Conservation (phyloP, 2,329 filamentous ascomycete species). For the Beauveria varroae region DNA sequence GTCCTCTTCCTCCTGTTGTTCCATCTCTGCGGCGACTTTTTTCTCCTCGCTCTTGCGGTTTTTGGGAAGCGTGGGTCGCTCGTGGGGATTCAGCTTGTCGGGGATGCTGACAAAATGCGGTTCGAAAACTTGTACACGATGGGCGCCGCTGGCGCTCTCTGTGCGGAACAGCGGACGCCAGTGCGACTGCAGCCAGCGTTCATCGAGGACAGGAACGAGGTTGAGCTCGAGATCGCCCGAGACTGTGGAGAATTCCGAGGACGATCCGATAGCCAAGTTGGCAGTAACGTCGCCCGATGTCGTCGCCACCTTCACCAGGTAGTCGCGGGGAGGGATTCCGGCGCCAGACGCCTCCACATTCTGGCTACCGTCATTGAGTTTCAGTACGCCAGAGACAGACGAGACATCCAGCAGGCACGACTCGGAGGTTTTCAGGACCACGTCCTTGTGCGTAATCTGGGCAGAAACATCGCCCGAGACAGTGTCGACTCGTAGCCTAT, state of each 20-base stretch:
- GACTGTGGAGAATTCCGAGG: constrained; percentile 28
- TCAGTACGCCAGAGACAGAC: constrained; percentile 37
- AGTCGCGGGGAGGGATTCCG: constrained; percentile 38
- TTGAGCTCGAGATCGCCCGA: constrained; percentile 34
- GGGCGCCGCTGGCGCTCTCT: constrained; percentile 35
- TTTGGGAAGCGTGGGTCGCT: constrained; percentile 13
- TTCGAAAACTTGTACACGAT: constrained; percentile 32
- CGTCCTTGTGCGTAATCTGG: constrained; percentile 33
- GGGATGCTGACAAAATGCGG: constrained; percentile 33
- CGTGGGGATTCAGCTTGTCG: constrained; percentile 12
- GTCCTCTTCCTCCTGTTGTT: neutral
- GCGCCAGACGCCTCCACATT: constrained; percentile 14
- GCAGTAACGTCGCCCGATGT: constrained; percentile 37
- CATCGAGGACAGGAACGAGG: constrained; percentile 36
- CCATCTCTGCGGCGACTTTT: neutral
- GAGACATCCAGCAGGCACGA: constrained; percentile 34
- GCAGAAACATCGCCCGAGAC: constrained; percentile 36
- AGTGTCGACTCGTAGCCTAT: constrained; percentile 37
- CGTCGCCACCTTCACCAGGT: constrained; percentile 35
- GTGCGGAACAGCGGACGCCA: constrained; percentile 30
- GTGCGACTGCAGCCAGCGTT: constrained; percentile 13
- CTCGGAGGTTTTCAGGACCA: constrained; percentile 24
- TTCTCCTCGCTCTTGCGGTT: constrained; percentile 9
- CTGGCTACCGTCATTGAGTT: constrained; percentile 33
- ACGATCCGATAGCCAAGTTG: constrained; percentile 31